Conservation (phyloP, 257 asterid species). For the Gentiana macrophylla region DNA sequence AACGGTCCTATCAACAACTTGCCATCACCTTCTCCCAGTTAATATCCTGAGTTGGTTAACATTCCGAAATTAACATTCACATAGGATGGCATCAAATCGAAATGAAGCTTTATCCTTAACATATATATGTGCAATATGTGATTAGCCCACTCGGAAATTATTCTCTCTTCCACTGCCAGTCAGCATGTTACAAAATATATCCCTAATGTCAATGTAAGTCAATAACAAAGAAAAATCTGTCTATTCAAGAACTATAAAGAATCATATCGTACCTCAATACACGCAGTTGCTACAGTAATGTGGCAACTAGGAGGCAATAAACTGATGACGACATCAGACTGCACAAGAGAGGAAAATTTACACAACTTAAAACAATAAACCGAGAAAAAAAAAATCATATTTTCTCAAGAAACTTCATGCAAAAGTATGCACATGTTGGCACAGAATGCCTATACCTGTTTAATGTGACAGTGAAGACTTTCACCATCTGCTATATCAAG, state of each 20-base stretch:
- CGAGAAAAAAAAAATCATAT: not conserved
- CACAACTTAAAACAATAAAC: not conserved
- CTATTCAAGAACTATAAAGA: not conserved
- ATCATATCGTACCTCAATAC: slow-evolving; percentile 56
- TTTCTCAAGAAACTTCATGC: not conserved
- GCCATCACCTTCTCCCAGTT: too few relatives aligned
- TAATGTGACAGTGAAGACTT: slow-evolving; percentile 35
- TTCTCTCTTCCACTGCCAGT: too few relatives aligned
- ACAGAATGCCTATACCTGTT: slow-evolving; percentile 35
- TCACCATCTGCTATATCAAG: slow-evolving; percentile 55
- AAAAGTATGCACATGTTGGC: too few relatives aligned
- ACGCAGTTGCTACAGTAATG: slow-evolving; percentile 55
- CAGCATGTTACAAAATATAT: too few relatives aligned
- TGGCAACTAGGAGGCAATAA: slow-evolving; percentile 92
- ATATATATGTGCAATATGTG: too few relatives aligned
- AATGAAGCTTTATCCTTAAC: too few relatives aligned
- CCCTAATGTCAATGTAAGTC: too few relatives aligned
- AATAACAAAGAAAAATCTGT: not conserved
- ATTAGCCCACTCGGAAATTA: too few relatives aligned
- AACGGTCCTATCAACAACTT: too few relatives aligned
- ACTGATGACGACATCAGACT: slow-evolving; percentile 92
- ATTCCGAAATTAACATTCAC: too few relatives aligned
- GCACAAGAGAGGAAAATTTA: slow-evolving; percentile 16
- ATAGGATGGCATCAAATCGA: too few relatives aligned
- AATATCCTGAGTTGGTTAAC: too few relatives aligned